Conservation (phyloP, 2,329 filamentous ascomycete species). For the Neofusicoccum cordaticola region DNA sequence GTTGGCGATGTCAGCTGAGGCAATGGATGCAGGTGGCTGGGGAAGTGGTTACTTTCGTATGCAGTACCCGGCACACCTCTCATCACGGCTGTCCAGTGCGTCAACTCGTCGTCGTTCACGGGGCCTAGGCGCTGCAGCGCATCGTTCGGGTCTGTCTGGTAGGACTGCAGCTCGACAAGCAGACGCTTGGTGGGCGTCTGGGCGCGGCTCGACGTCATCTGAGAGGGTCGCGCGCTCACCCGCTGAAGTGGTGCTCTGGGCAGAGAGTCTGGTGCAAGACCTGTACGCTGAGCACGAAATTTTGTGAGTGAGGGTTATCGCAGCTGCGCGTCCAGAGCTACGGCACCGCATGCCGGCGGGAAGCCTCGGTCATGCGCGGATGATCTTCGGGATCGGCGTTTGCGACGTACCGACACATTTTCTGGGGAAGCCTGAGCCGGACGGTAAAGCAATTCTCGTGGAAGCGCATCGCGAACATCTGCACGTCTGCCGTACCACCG, state of each 20-base stretch:
- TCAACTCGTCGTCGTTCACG: conserved; percentile 55
- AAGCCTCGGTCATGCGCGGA: conserved; percentile 11
- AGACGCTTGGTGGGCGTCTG: conserved; percentile 55
- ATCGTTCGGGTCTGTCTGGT: conserved; percentile 55
- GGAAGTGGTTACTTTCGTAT: conserved; percentile 52
- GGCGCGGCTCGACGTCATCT: conserved; percentile 18
- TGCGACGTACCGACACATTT: conserved; percentile 2
- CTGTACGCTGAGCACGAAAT: not conserved
- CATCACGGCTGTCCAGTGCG: conserved; percentile 60
- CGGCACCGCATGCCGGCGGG: not conserved
- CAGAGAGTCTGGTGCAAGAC: not conserved
- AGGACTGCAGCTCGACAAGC: conserved; percentile 59
- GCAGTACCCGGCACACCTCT: conserved; percentile 57
- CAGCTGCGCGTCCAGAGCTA: conserved; percentile 1
- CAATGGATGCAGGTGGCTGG: not conserved
- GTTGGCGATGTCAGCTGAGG: not conserved
- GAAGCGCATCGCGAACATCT: not conserved
- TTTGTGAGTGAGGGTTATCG: not conserved
- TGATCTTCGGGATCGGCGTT: conserved; percentile 13
- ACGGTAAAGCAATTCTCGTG: not conserved
- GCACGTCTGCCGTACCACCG: not conserved
- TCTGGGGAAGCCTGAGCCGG: conserved; percentile 12
- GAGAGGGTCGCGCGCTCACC: not conserved
- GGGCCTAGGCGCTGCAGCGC: conserved; percentile 57
- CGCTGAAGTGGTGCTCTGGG: not conserved